Base-by-base conservation (phyloP, 352 stramenopile species). In the Peronosclerospora sorghi region DNA sequence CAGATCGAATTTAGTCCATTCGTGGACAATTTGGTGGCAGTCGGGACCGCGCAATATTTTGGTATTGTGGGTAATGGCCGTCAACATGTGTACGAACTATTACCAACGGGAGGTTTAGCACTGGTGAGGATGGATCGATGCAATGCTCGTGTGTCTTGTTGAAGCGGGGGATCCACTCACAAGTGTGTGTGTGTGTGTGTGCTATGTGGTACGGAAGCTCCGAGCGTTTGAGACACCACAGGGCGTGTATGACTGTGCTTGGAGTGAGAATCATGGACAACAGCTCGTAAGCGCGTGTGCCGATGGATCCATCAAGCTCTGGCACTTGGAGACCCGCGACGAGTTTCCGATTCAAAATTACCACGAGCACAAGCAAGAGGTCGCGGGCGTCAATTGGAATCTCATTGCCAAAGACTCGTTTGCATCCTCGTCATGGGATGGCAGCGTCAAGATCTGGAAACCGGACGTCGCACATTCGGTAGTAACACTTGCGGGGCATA, bases 1-100 rank as follows among this genome's bases (percentile, higher is more conserved):
- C n/a, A 94, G 78, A 81, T 95, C 32, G 82, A 96, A 59, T 96
- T 96, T 56, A 94, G 75, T 51, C 86, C 86, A 18, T 96, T 96
- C 46, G 55, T 85, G 32, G 85, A 95, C 48, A 85, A 85, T 32
- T 63, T 83, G 14, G 27, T 96, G 18, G 81, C 85, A 5, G 78
- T 96, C 5, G 83, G 80, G 34, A 93, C 81, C 1, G 65, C 84
- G 18, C 86, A 96, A 60, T 95, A 96, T 65, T 96, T 95, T 62
- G 86, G 86, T 0, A 95, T 96, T 47, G 77, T 96, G 24, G 86
- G 86, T 38, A 96, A 96, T 63, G 86, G 86, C 0, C 65, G 78
- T 3, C 78, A 95, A 48, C 63, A 86, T 42, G 73, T 96, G 24
- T 73, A 85, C 32, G 81, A 94, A 41, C 58, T 90, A 59, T 35